A percentile compares a stretch with the other conserved stretches of the same genome.
Evolutionary conservation across 345 rosid species (phyloP).

Genomic region (thale cress (Arabidopsis thaliana)): TAIR10.1 NC_003071.7:7160001-7160500

Average conservation of each 20-base stretch:
- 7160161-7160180: background rate
- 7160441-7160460: slow-evolving; percentile 53
- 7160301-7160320: slow-evolving; percentile 73
- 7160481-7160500: slow-evolving; percentile 48
- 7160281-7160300: slow-evolving; percentile 91
- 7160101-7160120: slow-evolving; percentile 92
- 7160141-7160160: slow-evolving; percentile 32
- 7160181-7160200: background rate
- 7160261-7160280: slow-evolving; percentile 97
- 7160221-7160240: slow-evolving; percentile 93
- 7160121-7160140: slow-evolving; percentile 92
- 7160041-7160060: slow-evolving; percentile 87
- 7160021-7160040: slow-evolving; percentile 86
- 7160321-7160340: slow-evolving; percentile 50
- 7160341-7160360: slow-evolving; percentile 46
- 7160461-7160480: slow-evolving; percentile 50
- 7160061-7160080: slow-evolving; percentile 81
- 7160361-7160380: slow-evolving; percentile 48
- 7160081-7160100: slow-evolving; percentile 83
- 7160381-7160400: slow-evolving; percentile 49
- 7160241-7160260: slow-evolving; percentile 92
- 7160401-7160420: slow-evolving; percentile 51
- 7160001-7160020: slow-evolving; percentile 68
- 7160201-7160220: background rate
- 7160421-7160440: slow-evolving; percentile 47